phyloP scores from a whole-genome alignment of 2,329 filamentous ascomycete genomes.

The Leptographium procerum region DNA sequence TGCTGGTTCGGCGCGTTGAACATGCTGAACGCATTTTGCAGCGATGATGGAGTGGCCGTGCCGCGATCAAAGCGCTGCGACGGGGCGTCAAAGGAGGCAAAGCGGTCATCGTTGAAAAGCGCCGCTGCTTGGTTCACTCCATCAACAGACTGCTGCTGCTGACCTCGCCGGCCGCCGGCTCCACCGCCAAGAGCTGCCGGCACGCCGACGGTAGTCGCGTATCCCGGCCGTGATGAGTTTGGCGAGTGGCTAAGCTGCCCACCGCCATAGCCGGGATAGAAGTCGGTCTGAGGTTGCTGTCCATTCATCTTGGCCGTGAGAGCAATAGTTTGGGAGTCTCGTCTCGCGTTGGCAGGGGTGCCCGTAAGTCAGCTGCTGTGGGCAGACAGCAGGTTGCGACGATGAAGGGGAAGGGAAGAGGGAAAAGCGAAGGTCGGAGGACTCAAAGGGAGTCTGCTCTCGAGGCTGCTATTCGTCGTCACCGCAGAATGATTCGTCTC shows the following conservation, averaged over 20 bases:
- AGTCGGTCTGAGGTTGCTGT: conserved; percentile 42
- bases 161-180: conserved; percentile 53
- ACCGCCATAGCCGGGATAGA: conserved; percentile 58
- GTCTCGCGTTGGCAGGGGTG: neutral
- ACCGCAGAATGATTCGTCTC: neutral
- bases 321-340: neutral
- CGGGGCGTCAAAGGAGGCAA: conserved; percentile 47
- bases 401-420: neutral
- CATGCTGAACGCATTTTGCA: conserved; percentile 35
- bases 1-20: conserved; percentile 44
- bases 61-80: conserved; percentile 35
- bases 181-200: conserved; percentile 30
- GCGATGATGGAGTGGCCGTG: conserved; percentile 19
- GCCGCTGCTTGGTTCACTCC: conserved; percentile 52
- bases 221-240: conserved; percentile 54
- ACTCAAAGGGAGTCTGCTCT: neutral
- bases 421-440: neutral
- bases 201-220: conserved; percentile 42
- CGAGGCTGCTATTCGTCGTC: neutral
- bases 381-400: neutral
- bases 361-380: neutral
- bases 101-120: conserved; percentile 60
- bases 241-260: conserved; percentile 54
- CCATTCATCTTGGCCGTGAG: conserved; percentile 29
- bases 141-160: conserved; percentile 73